These are phyloP conservation scores for Cercospora sesami DNA, from an alignment of 2,329 filamentous ascomycete genomes.

Conservation along the genomic window DNA sequence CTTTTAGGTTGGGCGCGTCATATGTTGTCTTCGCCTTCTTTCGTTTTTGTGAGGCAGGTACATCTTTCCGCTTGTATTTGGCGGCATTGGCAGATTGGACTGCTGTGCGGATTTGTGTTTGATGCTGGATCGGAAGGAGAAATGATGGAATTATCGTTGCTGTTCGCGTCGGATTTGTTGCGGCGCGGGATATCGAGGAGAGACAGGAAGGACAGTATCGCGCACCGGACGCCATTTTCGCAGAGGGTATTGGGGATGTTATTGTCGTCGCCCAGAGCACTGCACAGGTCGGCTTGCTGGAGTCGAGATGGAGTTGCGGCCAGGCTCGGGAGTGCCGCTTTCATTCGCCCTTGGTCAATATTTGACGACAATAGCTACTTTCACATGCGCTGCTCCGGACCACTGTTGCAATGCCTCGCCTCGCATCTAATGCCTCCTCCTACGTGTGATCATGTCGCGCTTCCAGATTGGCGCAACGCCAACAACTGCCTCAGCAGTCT, in stretches of 20 bases:
- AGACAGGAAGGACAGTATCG: slow-evolving; percentile 36
- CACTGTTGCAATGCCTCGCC: not conserved
- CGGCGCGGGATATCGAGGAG: slow-evolving; percentile 22
- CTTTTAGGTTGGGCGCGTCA: slow-evolving; percentile 61
- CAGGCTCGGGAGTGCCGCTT: slow-evolving; percentile 14
- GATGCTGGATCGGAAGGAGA: slow-evolving; percentile 31
- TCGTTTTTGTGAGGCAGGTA: slow-evolving; percentile 55
- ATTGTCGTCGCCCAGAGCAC: not conserved
- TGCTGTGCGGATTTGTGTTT: slow-evolving; percentile 45
- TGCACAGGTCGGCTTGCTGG: not conserved
- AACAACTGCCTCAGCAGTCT: slow-evolving; percentile 31
- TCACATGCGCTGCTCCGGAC: not conserved
- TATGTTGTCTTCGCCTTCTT: slow-evolving; percentile 68
- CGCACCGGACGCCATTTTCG: slow-evolving; percentile 26
- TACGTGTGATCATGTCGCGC: slow-evolving; percentile 46
- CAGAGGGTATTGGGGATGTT: not conserved
- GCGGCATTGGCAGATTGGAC: slow-evolving; percentile 42
- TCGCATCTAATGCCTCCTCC: slow-evolving; percentile 5
- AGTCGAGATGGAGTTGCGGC: slow-evolving; percentile 15
- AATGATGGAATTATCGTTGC: slow-evolving; percentile 22
- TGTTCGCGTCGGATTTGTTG: slow-evolving; percentile 20
- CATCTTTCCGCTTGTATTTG: slow-evolving; percentile 47
- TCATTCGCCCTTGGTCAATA: not conserved
- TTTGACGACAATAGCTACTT: not conserved
- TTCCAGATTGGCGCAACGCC: slow-evolving; percentile 47